Evolutionary conservation across 2,329 filamentous ascomycete genomes (phyloP), one percentile per base, ranked within the genome.

Genomic region (Pseudogymnoascus sp.): DNA sequence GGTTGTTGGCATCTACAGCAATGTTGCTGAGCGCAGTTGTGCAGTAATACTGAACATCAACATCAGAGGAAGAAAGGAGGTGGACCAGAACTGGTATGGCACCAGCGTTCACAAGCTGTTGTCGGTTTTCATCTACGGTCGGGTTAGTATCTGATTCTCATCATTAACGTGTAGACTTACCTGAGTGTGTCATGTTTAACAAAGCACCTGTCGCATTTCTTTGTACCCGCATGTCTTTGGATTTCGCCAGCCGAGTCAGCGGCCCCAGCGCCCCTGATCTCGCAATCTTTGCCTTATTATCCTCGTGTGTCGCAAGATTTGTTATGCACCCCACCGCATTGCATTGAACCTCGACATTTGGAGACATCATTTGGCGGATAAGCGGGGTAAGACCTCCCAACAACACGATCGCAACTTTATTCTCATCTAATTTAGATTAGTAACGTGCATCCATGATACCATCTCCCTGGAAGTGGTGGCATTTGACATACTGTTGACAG

Each of bases 271-370:
- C 94, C 63, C 94, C 94, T 3, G 94, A 99, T 65, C 91, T 86
- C 68, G 94, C 94, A 74, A 99, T 99, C 79, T 96, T 97, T 63
- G 94, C 92, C 79, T 99, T 99, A 79, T 99, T 99, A 70, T 97
- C 94, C 78, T 99, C 94, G 72, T 99, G 94, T 2, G 94, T 99
- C 61, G 94, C 94, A 62, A 99, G 79, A 73, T 99, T 99, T 51
- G 94, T 99, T 75, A 99, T 99, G 79, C 94, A 99, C 60, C 94
- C 94, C 65, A 99, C 94, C 44, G 94, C 94, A 75, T 99, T 99
- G 81, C 94, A 99, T 77, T 99, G 94, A 27, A 99, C 94, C 75
- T 99, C 94, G 68, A 99, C 94, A 71, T 99, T 99, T 55, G 89
- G 85, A 62, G 93, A 97, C 78, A 95, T 91, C 94, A 99, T 99